Evolutionary conservation across 106 monocot genomes (phyloP), one percentile per base, ranked within the genome.

Genomic region (Amphibolis antarctica): DNA sequence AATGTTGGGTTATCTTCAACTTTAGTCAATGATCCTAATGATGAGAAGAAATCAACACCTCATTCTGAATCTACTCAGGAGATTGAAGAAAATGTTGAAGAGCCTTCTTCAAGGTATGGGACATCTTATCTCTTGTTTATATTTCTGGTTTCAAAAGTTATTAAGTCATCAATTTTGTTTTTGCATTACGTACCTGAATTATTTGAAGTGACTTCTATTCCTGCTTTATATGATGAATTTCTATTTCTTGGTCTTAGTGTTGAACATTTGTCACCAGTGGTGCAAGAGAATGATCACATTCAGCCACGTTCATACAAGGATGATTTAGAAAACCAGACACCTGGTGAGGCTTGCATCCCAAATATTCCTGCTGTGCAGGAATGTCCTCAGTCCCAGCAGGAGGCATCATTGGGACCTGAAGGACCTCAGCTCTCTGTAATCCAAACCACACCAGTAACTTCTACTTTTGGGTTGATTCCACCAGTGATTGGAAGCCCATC

Each of bases 381-480:
- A 59, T 66, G 59, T 71, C 78, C 78, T 68, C 70, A 83, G 46
- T 46, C 78, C 15, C 80, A 76, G 50, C 7, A 62, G 31, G 78
- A 62, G 54, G 28, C 72, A 59, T 47, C 63, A 67, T 46, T 71
- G 10, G 30, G 59, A 11, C 26, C 43, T 50, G 72, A 68, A 43
- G 69, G 69, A 23, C 56, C 70, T 64, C 82, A 82, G 36, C 23
- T 60, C 48, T 75, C 82, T 17, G 72, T 76, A 71, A 63, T 77
- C 49, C 81, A 79, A 43, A 72, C 79, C 59, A 56, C 79, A 59
- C 83, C 83, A 26, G 67, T 48, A 15, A 76, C 76, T 71, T 76
- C 88, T 66, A 71, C 76, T 43, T 79, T 79, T 66, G 71, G 81
- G 15, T 63, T 82, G 76, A 60, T 77, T 1, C 82, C 88, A 46